Evolutionary conservation across 768 basidiomycete species (phyloP), one percentile per base, ranked within the genome.

Genomic region (Gymnopilus junonius): DNA sequence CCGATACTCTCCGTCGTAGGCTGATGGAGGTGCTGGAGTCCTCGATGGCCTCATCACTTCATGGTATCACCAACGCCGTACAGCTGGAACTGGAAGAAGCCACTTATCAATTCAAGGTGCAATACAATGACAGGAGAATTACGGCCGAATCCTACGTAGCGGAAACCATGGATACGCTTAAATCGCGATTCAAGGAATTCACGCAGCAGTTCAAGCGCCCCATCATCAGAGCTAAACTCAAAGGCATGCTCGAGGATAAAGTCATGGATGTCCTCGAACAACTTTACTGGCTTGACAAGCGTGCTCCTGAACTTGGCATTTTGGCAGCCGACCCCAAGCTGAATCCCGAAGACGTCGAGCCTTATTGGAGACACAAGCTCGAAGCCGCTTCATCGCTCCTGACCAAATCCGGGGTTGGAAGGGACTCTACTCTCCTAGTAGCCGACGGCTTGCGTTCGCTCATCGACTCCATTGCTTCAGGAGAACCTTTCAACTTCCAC

Each of bases 11-110:
- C 29, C 89, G 94, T 14, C 85, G 89, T 32, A 87, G 94, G 60
- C 83, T 99, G 29, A 98, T 98, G 97, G 93, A 97, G 68, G 97
- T 99, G 5, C 83, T 99, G 61, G 97, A 99, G 74, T 94, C 94
- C 12, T 95, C 93, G 35, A 99, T 99, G 97, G 93, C 95, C 0
- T 92, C 92, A 1, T 95, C 95, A 37, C 83, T 99, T 4, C 95
- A 98, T 70, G 90, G 93, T 1, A 99, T 99, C 74, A 93, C 94
- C 62, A 99, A 99, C 76, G 95, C 95, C 2, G 97, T 99, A 10
- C 95, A 97, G 70, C 87, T 98, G 39, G 97, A 99, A 74, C 83
- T 99, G 8, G 97, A 99, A 76, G 97, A 99, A 71, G 90, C 97
- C 2, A 90, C 90, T 12, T 99, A 99, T 75, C 97, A 99, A 75